Evolutionary conservation across 176 grass and related monocot species (phyloP), one percentile per base, ranked within the genome.

Genomic region (Rhipidocladum racemiflorum): DNA sequence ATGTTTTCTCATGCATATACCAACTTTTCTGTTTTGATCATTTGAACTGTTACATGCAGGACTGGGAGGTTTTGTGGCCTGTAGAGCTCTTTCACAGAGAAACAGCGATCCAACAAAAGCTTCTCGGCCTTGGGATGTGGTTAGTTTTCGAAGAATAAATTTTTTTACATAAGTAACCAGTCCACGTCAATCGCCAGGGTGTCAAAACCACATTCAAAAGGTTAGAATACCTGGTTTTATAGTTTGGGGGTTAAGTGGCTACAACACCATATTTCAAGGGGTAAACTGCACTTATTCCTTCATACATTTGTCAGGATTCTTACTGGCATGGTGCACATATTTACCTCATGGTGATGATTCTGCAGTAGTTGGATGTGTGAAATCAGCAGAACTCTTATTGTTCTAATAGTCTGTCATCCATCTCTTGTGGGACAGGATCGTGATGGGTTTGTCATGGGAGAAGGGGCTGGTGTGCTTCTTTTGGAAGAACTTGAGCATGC

Each of bases 381-480:
- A 39, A 51, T 67, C 32, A 39, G 12, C 9, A 34, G 15, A 70
- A 59, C 28, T 59, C 46, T 60, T 72, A 53, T 46, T 16, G n/a
- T 3, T 84, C 32, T 74, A 75, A 46, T 46, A 79, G 45, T 61
- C 6, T 60, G 17, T 72, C 84, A 20, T 72, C 0, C 48, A 30
- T 70, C 28, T 35, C 56, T 82, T 50, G 1, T 73, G 44, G 79
- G 61, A 85, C 70, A 99, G 97, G 97, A 90, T 51, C 88, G 97
- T 40, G 97, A 99, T 93, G 97, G 97, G 77, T 99, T 99, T 99
- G 93, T 99, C 54, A 99, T 99, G 89, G 97, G 97, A 84, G 97
- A 99, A 91, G 97, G 97, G 59, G 89, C 93, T 77, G 97, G 97
- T 28, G 97, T 99, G 64, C 93, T 99, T 80, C 85, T 99, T 83